Evolutionary conservation across 495 filamentous ascomycete species (phyloP).

Genomic region (Paragyromitra xinjiangensis): DNA sequence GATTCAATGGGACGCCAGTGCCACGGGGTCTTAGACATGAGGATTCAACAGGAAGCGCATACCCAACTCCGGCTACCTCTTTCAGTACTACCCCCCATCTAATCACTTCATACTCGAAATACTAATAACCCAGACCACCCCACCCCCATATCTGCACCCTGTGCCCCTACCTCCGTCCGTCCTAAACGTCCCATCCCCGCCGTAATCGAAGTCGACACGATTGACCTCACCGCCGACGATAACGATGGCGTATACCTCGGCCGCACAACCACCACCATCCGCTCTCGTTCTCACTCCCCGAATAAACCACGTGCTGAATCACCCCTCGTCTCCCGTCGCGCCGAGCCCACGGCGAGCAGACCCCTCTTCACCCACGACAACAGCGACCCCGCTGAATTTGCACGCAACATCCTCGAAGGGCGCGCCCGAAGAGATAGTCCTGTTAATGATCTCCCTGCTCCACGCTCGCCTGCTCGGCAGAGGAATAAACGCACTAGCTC

Average conservation of each 20-base stretch:
- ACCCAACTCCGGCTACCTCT: constrained; percentile 30
- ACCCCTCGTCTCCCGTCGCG: background rate
- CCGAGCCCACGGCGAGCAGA: too few species aligned
- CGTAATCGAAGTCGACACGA: constrained; percentile 50
- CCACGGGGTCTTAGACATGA: constrained; percentile 9
- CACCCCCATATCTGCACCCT: background rate
- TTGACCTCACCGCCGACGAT: constrained; percentile 53
- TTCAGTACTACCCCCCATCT: constrained; percentile 4
- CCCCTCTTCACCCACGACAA: background rate
- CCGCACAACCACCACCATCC: constrained; percentile 24
- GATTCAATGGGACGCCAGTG: constrained; percentile 16
- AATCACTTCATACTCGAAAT: background rate
- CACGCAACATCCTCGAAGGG: constrained; percentile 2
- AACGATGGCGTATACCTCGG: constrained; percentile 43
- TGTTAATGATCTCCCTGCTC: background rate
- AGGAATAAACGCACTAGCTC: constrained; percentile 39
- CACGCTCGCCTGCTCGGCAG: background rate
- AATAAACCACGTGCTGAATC: constrained; percentile 9
- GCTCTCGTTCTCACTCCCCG: constrained; percentile 8
- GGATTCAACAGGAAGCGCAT: background rate
- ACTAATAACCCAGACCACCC: constrained; percentile 8
- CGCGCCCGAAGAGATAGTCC: background rate
- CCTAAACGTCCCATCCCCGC: constrained; percentile 29
- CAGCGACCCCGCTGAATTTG: background rate
- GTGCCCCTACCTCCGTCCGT: constrained; percentile 13